Conservation (phyloP, 2,329 filamentous ascomycete species). For the Chrysosporium keratinophilum region DNA sequence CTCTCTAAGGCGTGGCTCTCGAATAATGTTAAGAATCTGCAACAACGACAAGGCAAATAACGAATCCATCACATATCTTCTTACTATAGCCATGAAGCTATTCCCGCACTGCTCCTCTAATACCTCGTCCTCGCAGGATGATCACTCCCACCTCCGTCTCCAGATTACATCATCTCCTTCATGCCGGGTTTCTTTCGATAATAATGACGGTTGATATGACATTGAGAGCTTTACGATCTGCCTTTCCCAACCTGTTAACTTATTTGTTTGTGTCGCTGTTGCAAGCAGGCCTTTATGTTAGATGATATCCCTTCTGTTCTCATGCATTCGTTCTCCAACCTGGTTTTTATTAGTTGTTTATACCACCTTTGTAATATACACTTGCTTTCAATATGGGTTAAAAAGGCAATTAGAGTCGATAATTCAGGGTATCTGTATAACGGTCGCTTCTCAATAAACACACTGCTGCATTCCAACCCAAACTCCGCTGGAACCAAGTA, state of each 20-base stretch:
- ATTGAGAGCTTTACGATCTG: slow-evolving; percentile 20
- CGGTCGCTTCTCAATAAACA: background rate
- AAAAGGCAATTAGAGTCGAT: background rate
- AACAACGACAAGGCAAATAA: slow-evolving; percentile 28
- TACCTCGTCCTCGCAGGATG: background rate
- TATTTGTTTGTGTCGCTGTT: slow-evolving; percentile 18
- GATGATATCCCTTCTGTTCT: slow-evolving; percentile 38
- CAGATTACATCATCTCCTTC: background rate
- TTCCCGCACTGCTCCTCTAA: background rate
- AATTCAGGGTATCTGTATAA: background rate
- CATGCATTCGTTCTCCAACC: slow-evolving; percentile 3
- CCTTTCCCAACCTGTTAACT: slow-evolving; percentile 18
- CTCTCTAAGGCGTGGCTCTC: slow-evolving; percentile 57
- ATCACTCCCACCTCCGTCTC: background rate
- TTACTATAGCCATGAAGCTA: background rate
- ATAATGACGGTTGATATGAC: slow-evolving; percentile 35
- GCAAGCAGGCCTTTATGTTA: background rate
- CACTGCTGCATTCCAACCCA: background rate
- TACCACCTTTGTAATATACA: slow-evolving; percentile 16
- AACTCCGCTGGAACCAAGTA: background rate
- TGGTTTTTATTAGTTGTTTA: slow-evolving; percentile 1
- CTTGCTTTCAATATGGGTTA: background rate
- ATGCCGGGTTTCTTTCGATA: slow-evolving; percentile 24
- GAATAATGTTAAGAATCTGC: slow-evolving; percentile 62
- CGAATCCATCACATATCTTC: background rate